Base-by-base conservation (phyloP, 768 basidiomycete species). In the Macrolepiota dolichaula region DNA sequence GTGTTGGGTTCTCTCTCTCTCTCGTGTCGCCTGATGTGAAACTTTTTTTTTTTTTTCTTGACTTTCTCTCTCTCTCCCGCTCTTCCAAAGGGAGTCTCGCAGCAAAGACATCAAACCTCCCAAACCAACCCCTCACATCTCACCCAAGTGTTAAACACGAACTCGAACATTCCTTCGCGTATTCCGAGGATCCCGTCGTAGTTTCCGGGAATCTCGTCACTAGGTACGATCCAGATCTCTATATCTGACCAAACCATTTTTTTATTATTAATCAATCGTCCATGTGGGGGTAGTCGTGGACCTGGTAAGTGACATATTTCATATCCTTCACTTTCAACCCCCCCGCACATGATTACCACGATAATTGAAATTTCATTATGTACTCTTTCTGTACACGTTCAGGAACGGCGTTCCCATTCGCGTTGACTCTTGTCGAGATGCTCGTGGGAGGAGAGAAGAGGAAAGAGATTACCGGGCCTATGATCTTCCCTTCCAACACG, bases 341-440 rank as follows among this genome's bases (percentile, higher is more conserved):
- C 7, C 29, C 7, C 29, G 3, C 29, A 7, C 29, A 3, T 32
- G 29, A 32, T 32, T 7, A 42, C 77, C 77, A 73, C 1, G 29
- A 53, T 17, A 27, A 17, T 42, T 57, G 1, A 15, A n/a, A n/a
- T n/a, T n/a, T n/a, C n/a, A n/a, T n/a, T n/a, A n/a, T n/a, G n/a
- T n/a, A n/a, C n/a, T n/a, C n/a, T n/a, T n/a, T n/a, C n/a, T n/a
- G 7, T 22, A 19, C 29, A 15, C 35, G 29, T 42, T 24, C 13
- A 86, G 91, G 91, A 11, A 92, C 91, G 2, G 75, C 85, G 0
- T 93, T 94, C 67, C 84, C 85, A 1, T 93, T 94, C 64, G 89
- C 89, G 1, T 76, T 93, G 57, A 86, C 85, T n/a, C 72, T 94
- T 36, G 85, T 92, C 9, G 89, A 91, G 68, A 67, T 84, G 19